phyloP scores from a whole-genome alignment of 176 grass and related monocot species.

The Pontederia crassipes region DNA sequence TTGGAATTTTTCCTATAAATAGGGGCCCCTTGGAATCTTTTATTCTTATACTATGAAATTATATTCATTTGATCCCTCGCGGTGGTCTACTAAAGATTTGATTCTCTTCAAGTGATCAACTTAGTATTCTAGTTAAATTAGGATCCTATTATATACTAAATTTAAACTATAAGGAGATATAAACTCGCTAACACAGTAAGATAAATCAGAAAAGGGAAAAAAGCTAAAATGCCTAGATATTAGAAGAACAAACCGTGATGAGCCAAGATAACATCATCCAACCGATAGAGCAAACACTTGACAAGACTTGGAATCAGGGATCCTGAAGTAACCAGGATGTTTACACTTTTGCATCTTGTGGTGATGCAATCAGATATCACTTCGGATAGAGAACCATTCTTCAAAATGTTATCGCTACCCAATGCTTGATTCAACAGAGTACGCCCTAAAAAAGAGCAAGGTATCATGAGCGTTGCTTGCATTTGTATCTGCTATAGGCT shows the following conservation, averaged over 20 bases:
- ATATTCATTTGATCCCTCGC: too few relatives aligned
- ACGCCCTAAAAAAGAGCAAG: slow-evolving; percentile 46
- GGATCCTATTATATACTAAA: too few relatives aligned
- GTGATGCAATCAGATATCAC: background rate
- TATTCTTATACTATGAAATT: too few relatives aligned
- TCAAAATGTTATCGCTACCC: slow-evolving; percentile 22
- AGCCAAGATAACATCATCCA: slow-evolving; percentile 64
- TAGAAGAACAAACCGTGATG: slow-evolving; percentile 52
- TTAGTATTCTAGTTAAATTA: too few relatives aligned
- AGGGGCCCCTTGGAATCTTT: too few relatives aligned
- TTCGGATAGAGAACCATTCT: slow-evolving; percentile 8
- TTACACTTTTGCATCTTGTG: slow-evolving; percentile 26
- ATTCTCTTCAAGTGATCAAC: too few relatives aligned
- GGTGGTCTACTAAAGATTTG: too few relatives aligned
- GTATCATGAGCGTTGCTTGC: too few relatives aligned
- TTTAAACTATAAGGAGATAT: too few relatives aligned
- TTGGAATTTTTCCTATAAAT: too few relatives aligned
- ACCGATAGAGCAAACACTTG: slow-evolving; percentile 83
- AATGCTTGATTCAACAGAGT: slow-evolving; percentile 45
- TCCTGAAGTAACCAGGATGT: slow-evolving; percentile 83
- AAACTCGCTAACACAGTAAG: background rate
- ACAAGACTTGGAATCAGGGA: slow-evolving; percentile 92
- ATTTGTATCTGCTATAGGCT: too few relatives aligned
- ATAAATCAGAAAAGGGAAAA: background rate
- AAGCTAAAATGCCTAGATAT: background rate